Percentiles rank a stretch among this genome's conserved stretches.
phyloP scores from a whole-genome alignment of 208 protist species.

The Trypanosoma mega region DNA sequence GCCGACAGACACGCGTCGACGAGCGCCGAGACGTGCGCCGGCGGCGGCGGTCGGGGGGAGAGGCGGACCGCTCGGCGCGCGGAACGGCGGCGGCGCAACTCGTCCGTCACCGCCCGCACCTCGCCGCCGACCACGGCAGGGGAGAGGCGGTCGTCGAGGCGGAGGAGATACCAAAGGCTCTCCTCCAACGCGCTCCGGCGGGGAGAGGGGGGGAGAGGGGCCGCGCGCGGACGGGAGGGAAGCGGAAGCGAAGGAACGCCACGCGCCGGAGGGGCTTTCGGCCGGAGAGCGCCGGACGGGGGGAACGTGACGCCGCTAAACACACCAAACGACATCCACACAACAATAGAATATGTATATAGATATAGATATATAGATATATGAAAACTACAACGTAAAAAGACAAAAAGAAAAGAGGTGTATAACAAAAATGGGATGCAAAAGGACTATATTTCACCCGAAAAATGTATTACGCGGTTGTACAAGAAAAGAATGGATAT shows the following conservation, averaged over 20 bases:
- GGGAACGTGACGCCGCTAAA: too few relatives aligned
- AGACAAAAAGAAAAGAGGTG: too few relatives aligned
- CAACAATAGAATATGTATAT: background rate
- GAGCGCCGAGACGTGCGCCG: constrained; percentile 17
- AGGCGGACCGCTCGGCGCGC: constrained; percentile 21
- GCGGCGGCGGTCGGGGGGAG: background rate
- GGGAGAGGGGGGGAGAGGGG: background rate
- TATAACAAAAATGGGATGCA: too few relatives aligned
- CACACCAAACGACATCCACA: background rate
- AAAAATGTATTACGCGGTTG: too few relatives aligned
- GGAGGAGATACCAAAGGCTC: constrained; percentile 21
- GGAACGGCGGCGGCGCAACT: constrained; percentile 16
- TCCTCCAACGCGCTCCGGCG: constrained; percentile 20
- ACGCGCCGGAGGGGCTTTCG: too few relatives aligned
- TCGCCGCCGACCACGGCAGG: constrained; percentile 9
- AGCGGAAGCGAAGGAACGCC: too few relatives aligned
- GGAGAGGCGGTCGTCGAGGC: background rate
- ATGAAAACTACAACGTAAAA: background rate
- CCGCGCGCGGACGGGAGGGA: background rate
- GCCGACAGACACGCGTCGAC: constrained; percentile 23
- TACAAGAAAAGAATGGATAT: too few relatives aligned
- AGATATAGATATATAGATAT: background rate
- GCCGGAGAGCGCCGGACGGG: too few relatives aligned
- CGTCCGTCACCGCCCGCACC: constrained; percentile 14
- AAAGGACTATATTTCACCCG: too few relatives aligned